phyloP scores from a whole-genome alignment of 1,284 basidiomycete species.

The Mycena citricolor region DNA sequence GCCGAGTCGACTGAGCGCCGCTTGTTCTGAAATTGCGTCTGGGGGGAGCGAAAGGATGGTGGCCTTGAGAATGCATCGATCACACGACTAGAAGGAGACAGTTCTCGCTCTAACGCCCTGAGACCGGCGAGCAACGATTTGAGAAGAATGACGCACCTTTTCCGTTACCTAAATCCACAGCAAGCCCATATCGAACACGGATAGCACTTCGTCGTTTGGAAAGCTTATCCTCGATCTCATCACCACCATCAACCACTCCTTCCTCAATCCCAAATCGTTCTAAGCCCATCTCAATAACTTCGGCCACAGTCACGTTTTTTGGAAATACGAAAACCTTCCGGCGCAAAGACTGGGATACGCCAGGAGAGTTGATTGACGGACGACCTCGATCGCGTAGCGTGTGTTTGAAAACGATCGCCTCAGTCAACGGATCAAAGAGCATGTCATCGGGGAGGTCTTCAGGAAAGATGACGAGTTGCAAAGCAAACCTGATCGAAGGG shows the following conservation, averaged over 20 bases:
- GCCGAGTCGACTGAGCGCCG: slow-evolving; percentile 88
- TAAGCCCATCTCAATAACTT: slow-evolving; percentile 90
- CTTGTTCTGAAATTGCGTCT: slow-evolving; percentile 64
- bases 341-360: slow-evolving; percentile 59
- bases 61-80: slow-evolving; percentile 83
- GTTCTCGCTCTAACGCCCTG: slow-evolving; percentile 61
- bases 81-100: slow-evolving; percentile 75
- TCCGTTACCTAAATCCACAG: slow-evolving; percentile 51
- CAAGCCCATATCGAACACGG: slow-evolving; percentile 80
- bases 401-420: slow-evolving; percentile 84
- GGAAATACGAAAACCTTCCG: slow-evolving; percentile 85
- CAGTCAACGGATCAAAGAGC: slow-evolving; percentile 88
- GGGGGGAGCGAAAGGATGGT: slow-evolving; percentile 66
- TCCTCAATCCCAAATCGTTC: slow-evolving; percentile 93
- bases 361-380: slow-evolving; percentile 45
- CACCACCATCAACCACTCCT: slow-evolving; percentile 95
- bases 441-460: slow-evolving; percentile 92
- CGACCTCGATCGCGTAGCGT: slow-evolving; percentile 56
- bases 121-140: slow-evolving; percentile 7
- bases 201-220: slow-evolving; percentile 76
- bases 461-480: slow-evolving; percentile 85
- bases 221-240: slow-evolving; percentile 92
- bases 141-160: slow-evolving; percentile 52
- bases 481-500: slow-evolving; percentile 78
- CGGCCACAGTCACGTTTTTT: slow-evolving; percentile 92